These are phyloP conservation scores for Pyracantha coccinea DNA, from an alignment of 331 rosid species.

Conservation along the genomic window DNA sequence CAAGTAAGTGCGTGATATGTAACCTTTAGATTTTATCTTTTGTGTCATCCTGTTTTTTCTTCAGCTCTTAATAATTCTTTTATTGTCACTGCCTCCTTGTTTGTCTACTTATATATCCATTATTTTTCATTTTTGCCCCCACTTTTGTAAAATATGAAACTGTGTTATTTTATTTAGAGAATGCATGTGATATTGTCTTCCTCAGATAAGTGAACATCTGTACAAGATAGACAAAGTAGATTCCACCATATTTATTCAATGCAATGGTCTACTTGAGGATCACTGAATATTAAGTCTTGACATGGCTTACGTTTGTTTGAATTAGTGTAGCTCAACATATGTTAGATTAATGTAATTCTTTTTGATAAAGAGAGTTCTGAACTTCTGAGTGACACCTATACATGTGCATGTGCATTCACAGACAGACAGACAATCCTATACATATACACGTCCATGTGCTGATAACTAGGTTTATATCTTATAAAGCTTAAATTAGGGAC, in stretches of 20 bases:
- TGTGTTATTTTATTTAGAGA: not conserved
- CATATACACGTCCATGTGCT: not conserved
- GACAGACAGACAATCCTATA: no score
- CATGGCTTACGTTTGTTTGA: not conserved
- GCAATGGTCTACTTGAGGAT: not conserved
- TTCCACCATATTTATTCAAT: not conserved
- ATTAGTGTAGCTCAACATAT: not conserved
- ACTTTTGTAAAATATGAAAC: not conserved
- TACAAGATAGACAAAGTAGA: not conserved
- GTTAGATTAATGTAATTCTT: not conserved
- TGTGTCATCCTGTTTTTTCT: conserved; percentile 4
- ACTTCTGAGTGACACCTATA: no score
- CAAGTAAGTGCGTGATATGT: conserved; percentile 52
- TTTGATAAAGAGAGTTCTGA: no score
- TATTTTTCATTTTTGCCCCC: not conserved
- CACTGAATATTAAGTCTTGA: not conserved
- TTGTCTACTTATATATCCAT: not conserved
- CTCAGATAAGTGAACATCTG: not conserved
- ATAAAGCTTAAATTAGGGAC: not conserved
- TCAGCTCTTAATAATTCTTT: not conserved
- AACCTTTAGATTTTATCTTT: not conserved
- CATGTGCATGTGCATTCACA: no score
- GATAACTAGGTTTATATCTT: not conserved
- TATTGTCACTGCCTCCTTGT: not conserved
- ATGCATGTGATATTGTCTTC: not conserved